Evolutionary conservation across 495 filamentous ascomycete genomes (phyloP), one percentile per base, ranked within the genome.

Genomic region (Tuber microsphaerosporum): DNA sequence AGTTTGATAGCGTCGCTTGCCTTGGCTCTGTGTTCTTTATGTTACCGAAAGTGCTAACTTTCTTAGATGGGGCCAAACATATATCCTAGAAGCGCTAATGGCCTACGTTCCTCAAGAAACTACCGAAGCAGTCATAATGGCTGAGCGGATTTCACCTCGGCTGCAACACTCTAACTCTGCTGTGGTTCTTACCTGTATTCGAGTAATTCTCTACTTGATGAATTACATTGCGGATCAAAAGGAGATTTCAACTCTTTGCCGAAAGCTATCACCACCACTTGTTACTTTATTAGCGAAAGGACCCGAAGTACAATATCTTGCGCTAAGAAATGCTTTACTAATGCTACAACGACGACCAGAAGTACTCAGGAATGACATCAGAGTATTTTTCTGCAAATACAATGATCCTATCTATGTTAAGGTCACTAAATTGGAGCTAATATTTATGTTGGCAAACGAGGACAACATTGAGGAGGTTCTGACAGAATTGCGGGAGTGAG

Each of bases 321-420:
- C 94, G 3, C 87, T 99, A 17, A 88, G 96, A 75, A 99, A 99
- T 85, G 96, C 96, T 7, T 87, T 98, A 22, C 86, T 99, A 22
- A 97, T 99, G 77, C 86, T 99, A 71, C 95, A 99, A 83, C 89
- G 95, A 77, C 88, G 94, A 73, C 95, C 95, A 1, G 95, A 98
- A 79, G 94, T 99, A 4, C 86, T 99, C 12, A 89, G 95, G 56
- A 98, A 97, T 84, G 95, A 99, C 84, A 97, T 99, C 75, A 89
- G 95, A 17, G 94, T 98, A 69, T 99, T 99, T 85, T 99, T 99
- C 85, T 99, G 95, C 88, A 99, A 99, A 87, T 99, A 99, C 86
- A 99, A 99, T 80, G 95, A 99, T 81, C 95, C 96, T 0, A 98
- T 98, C 74, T 99, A 99, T 81, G 95, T 99, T 85, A 99, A 99